Conservation (phyloP, 2,329 filamentous ascomycete species). For the Sporothrix sp. region DNA sequence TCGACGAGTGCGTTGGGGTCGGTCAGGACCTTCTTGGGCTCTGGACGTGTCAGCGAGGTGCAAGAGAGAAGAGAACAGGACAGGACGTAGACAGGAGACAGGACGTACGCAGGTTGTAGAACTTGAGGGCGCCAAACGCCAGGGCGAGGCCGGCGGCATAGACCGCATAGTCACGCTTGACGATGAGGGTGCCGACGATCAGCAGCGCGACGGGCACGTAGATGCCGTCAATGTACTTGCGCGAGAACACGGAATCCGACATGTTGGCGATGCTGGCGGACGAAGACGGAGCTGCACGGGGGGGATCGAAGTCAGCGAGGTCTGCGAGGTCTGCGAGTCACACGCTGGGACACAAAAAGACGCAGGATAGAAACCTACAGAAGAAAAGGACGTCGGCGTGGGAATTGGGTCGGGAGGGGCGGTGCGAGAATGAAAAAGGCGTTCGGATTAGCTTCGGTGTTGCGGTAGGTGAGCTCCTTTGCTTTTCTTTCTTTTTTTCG, state of each 20-base stretch:
- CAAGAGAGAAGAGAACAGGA: neutral
- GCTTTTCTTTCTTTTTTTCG: neutral
- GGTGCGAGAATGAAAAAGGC: neutral
- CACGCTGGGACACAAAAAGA: neutral
- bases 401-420: slow-evolving; percentile 2
- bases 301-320: slow-evolving; percentile 1
- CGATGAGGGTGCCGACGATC: slow-evolving; percentile 63
- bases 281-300: neutral
- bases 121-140: slow-evolving; percentile 59
- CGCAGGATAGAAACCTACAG: neutral
- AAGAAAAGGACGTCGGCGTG: neutral
- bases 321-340: neutral
- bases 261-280: slow-evolving; percentile 24
- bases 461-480: slow-evolving; percentile 1
- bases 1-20: slow-evolving; percentile 73
- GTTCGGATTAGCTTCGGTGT: slow-evolving; percentile 5
- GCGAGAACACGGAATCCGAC: slow-evolving; percentile 39
- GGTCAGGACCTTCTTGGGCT: slow-evolving; percentile 73
- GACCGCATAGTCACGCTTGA: slow-evolving; percentile 68
- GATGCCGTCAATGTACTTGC: slow-evolving; percentile 65
- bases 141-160: slow-evolving; percentile 60
- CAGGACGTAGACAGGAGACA: neutral
- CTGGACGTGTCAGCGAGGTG: slow-evolving; percentile 24
- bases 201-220: slow-evolving; percentile 76
- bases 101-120: slow-evolving; percentile 59